A percentile compares a stretch with the other conserved stretches of the same genome.
phyloP scores from a whole-genome alignment of 495 filamentous ascomycete species.

The Bathelium albidoporum region DNA sequence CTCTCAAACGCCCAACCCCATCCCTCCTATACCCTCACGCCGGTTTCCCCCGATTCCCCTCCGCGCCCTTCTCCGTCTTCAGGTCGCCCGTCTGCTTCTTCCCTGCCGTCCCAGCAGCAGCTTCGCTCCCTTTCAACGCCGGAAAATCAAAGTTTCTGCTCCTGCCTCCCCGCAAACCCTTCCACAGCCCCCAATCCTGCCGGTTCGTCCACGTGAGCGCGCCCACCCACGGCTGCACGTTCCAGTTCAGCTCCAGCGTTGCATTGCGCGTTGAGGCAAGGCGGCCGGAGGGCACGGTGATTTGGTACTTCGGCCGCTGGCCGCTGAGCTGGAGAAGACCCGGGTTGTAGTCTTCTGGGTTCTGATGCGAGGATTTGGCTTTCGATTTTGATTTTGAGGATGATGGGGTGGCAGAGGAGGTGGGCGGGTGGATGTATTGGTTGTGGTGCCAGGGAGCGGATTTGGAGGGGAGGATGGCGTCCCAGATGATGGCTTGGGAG shows the following conservation, averaged over 20 bases:
- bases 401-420: conserved; percentile 11
- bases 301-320: conserved; percentile 85
- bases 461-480: conserved; percentile 74
- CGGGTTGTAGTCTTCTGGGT: conserved; percentile 24
- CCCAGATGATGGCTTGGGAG: conserved; percentile 84
- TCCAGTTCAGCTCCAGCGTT: conserved; percentile 73
- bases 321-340: conserved; percentile 66
- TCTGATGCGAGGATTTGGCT: conserved; percentile 12
- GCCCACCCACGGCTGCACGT: conserved; percentile 96
- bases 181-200: conserved; percentile 51
- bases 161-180: conserved; percentile 46
- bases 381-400: conserved; percentile 26
- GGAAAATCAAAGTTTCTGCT: conserved; percentile 67
- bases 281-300: conserved; percentile 72
- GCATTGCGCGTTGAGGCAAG: conserved; percentile 63
- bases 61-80: conserved; percentile 29
- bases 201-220: conserved; percentile 66
- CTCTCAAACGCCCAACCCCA: not conserved
- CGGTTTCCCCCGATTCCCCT: conserved; percentile 30
- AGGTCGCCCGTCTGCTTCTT: conserved; percentile 27
- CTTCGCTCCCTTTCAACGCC: conserved; percentile 51
- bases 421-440: conserved; percentile 33
- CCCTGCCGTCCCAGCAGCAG: not conserved
- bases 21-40: conserved; percentile 8
- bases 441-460: conserved; percentile 41